These are phyloP conservation scores for Rachicladosporium sp. DNA, from an alignment of 2,329 filamentous ascomycete species.

Conservation along the genomic window DNA sequence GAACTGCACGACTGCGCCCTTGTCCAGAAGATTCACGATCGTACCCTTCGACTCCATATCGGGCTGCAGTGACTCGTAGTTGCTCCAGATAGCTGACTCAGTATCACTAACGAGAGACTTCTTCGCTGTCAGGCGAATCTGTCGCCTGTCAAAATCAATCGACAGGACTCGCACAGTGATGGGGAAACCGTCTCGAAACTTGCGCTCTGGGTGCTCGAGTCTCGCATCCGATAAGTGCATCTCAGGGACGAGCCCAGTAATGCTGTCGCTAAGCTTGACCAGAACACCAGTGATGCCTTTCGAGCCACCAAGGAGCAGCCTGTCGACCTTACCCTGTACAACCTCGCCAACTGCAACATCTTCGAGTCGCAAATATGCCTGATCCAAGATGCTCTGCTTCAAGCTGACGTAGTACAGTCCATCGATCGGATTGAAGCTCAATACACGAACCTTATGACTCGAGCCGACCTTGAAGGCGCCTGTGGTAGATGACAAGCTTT, in stretches of 20 bases:
- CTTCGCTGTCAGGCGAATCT: constrained; percentile 81
- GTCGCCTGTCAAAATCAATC: constrained; percentile 59
- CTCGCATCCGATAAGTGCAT: constrained; percentile 79
- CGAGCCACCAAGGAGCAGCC: constrained; percentile 64
- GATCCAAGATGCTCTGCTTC: constrained; percentile 68
- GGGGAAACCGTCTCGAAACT: constrained; percentile 75
- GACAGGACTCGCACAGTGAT: constrained; percentile 81
- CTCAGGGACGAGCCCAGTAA: constrained; percentile 78
- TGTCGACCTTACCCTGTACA: constrained; percentile 73
- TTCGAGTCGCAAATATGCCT: constrained; percentile 81
- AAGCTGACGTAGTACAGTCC: constrained; percentile 77
- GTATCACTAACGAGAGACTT: constrained; percentile 70
- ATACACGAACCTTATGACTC: constrained; percentile 65
- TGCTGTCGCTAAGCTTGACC: constrained; percentile 71
- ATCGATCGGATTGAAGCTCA: constrained; percentile 80
- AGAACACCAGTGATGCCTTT: constrained; percentile 72
- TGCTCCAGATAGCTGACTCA: constrained; percentile 64
- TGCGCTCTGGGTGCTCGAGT: constrained; percentile 87
- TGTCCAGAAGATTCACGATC: constrained; percentile 64
- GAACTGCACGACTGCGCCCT: constrained; percentile 84
- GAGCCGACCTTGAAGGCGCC: constrained; percentile 71
- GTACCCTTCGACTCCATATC: constrained; percentile 77
- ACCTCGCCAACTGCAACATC: constrained; percentile 73
- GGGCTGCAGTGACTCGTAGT: constrained; percentile 59
- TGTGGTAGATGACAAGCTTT: constrained; percentile 61